Conservation (phyloP, 2,329 filamentous ascomycete genomes). For the Neurospora sp. region DNA sequence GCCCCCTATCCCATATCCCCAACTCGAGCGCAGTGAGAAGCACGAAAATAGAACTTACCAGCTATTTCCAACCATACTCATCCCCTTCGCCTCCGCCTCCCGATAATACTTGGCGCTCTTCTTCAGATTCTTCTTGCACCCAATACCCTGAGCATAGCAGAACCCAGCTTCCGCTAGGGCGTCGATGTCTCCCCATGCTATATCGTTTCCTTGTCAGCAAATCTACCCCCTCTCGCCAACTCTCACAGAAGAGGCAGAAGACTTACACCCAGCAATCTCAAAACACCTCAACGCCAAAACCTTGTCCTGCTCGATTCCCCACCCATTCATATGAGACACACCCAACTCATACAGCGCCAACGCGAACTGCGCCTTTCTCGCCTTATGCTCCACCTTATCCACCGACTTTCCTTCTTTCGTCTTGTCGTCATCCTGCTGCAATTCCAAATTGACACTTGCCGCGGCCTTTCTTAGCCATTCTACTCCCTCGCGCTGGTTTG, state of each 20-base stretch:
- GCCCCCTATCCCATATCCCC: background rate
- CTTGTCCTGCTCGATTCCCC: slow-evolving; percentile 93
- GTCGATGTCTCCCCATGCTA: slow-evolving; percentile 88
- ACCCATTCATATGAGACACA: slow-evolving; percentile 95
- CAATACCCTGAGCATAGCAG: slow-evolving; percentile 88
- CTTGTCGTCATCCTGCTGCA: slow-evolving; percentile 69
- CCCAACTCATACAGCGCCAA: slow-evolving; percentile 94
- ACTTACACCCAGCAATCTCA: slow-evolving; percentile 81
- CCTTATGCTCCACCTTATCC: slow-evolving; percentile 63
- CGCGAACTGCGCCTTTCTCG: slow-evolving; percentile 85
- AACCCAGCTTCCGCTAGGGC: slow-evolving; percentile 90
- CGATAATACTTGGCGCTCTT: slow-evolving; percentile 89
- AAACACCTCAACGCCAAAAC: slow-evolving; percentile 81
- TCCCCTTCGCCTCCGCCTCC: slow-evolving; percentile 81
- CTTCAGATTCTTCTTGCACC: slow-evolving; percentile 92
- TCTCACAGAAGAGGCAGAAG: background rate
- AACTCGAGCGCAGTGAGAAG: background rate
- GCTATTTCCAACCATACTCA: slow-evolving; percentile 97
- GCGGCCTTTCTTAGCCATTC: slow-evolving; percentile 88
- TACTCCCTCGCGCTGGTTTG: slow-evolving; percentile 82
- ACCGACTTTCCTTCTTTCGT: slow-evolving; percentile 52
- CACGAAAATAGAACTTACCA: slow-evolving; percentile 54
- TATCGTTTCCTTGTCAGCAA: slow-evolving; percentile 10
- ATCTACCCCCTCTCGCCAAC: background rate
- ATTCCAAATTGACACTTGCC: slow-evolving; percentile 70